Evolutionary conservation across 306 rosid species (phyloP).

Genomic region (Gillenia trifoliata): DNA sequence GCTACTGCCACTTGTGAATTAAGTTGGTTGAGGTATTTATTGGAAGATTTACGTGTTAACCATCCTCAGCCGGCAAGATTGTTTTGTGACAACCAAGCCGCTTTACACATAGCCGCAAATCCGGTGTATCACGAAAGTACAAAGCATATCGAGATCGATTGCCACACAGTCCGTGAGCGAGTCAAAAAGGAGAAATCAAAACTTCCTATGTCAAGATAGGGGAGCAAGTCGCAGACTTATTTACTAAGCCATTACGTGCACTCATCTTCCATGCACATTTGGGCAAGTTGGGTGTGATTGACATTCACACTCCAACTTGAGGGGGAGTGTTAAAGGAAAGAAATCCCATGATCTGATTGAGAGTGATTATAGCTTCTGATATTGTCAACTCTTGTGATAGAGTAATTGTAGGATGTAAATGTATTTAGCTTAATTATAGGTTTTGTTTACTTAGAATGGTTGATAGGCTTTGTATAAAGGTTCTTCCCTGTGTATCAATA

Average conservation of each 20-base stretch:
- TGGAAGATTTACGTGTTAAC: neutral
- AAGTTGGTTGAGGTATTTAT: neutral
- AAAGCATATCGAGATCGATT: neutral
- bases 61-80: neutral
- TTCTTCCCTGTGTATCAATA: too few relatives aligned
- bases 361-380: too few relatives aligned
- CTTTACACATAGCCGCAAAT: neutral
- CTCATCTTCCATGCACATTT: neutral
- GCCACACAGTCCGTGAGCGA: neutral
- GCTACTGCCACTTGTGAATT: neutral
- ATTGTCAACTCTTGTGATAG: too few relatives aligned
- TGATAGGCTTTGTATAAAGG: too few relatives aligned
- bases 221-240: neutral
- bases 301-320: too few relatives aligned
- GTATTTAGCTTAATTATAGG: too few relatives aligned
- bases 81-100: neutral
- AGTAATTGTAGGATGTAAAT: too few relatives aligned
- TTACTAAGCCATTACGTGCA: neutral
- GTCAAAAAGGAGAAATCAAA: neutral
- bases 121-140: neutral
- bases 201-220: neutral
- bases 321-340: too few relatives aligned
- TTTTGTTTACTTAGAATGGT: too few relatives aligned
- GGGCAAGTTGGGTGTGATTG: neutral
- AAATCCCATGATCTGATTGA: too few relatives aligned